Evolutionary conservation across 352 stramenopile species (phyloP), one percentile per base, ranked within the genome.

Genomic region (Peronospora belbahrii): DNA sequence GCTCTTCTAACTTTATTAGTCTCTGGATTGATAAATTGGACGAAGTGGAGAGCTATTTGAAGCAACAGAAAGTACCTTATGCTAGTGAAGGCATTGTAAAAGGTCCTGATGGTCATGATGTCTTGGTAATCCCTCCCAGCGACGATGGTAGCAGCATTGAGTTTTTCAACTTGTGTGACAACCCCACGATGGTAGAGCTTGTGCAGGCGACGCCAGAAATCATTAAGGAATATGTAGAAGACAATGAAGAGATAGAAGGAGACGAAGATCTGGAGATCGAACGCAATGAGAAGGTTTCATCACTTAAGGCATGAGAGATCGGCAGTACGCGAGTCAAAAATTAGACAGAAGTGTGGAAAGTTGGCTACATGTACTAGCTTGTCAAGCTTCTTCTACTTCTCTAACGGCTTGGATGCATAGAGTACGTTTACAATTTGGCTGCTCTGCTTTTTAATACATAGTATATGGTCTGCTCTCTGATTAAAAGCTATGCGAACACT

Each of bases 141-240:
- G 76, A 75, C 11, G 66, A 81, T 28, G 65, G 70, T 61, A 80
- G 65, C 40, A 80, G 68, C 41, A n/a, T 84, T 18, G 61, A 85
- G 67, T 78, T 87, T 42, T 89, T 92, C 59, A 88, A 92, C 62
- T 45, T 92, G 52, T 88, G 74, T 54, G 77, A 88, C 59, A 79
- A 73, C 53, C 77, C 77, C 27, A 80, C 80, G 7, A 57, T 88
- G 44, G 80, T 92, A 31, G 80, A 92, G 64, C 66, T 92, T 23
- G 75, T 92, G 56, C 80, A 92, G 56, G 80, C 80, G 33, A 76
- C 80, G 0, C 49, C 67, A 14, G 73, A 86, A n/a, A 39, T 92
- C 31, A 84, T 92, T 43, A 71, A 83, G 54, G 80, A 87, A 52
- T 88, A 82, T 42, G 60, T 79, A 6, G 68, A 74, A 6, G 74